Evolutionary conservation across 2,329 filamentous ascomycete genomes (phyloP), one percentile per base, ranked within the genome.

Genomic region (Xylariaceae sp.): DNA sequence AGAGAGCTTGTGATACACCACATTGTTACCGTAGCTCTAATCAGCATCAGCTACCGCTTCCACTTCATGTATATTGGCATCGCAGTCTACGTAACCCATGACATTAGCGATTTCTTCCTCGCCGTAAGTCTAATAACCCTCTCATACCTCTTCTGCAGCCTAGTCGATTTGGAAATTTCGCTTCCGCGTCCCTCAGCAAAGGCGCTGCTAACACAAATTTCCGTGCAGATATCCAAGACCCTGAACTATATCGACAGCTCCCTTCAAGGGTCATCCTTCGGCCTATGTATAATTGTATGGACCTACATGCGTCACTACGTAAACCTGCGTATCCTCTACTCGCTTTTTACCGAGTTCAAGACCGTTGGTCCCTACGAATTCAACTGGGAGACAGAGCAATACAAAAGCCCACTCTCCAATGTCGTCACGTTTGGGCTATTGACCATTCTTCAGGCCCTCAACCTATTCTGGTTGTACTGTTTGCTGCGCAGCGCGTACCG

Each of bases 41-140:
- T 91, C 57, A 82, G 76, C 48, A 70, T 88, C 62, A 89, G 86
- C 71, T 91, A 90, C 70, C 79, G 86, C 21, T 91, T 90, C 73
- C 88, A 91, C 70, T 91, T 91, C 70, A 89, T 87, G 0, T 87
- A 89, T 71, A 89, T 91, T 74, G 89, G 89, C 6, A 73, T 91
- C 37, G 85, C 86, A 1, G 86, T 91, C 7, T 91, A 90, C 69
- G 85, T 90, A 50, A 91, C 88, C 1, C 87, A 90, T 68, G 89
- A 91, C 66, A 82, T 91, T 48, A 88, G 84, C 26, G 88, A 91
- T 68, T 90, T 90, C 73, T 90, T 90, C 77, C 78, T 90, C 40
- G 88, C 88, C 4, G 65, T 69, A 50, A 65, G 66, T 60, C 29
- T 40, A 29, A 37, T 43, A 18, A 7, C 3, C 1, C 20, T 40